Evolutionary conservation across 495 filamentous ascomycete genomes (phyloP).

Genomic region (Lophium mytilinum): DNA sequence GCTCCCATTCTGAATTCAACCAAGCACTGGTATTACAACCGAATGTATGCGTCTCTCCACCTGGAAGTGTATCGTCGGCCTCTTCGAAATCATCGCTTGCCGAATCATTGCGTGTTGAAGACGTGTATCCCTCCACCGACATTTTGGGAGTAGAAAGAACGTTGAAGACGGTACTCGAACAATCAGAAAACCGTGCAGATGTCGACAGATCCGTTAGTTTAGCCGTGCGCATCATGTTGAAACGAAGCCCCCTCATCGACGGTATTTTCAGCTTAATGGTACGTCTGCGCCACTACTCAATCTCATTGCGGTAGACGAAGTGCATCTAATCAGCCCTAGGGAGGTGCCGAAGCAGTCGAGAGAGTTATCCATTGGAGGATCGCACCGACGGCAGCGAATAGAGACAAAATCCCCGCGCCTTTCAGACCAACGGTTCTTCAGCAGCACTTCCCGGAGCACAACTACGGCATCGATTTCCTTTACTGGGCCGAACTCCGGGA

Average conservation of each 20-base stretch:
- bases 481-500: conserved; percentile 5
- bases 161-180: background rate
- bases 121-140: background rate
- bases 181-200: background rate
- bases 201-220: background rate
- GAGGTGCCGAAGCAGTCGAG: background rate
- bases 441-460: background rate
- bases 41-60: background rate
- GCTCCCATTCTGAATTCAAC: background rate
- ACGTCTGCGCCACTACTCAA: background rate
- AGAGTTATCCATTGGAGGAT: conserved; percentile 4
- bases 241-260: background rate
- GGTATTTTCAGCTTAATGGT: background rate
- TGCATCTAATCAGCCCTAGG: background rate
- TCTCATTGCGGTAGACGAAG: too few species aligned
- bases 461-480: conserved; percentile 4
- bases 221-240: background rate
- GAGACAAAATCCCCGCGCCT: background rate
- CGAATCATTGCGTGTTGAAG: background rate
- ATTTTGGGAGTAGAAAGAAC: conserved; percentile 2
- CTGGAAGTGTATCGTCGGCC: background rate
- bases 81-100: background rate
- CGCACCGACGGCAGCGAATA: background rate
- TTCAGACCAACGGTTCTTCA: conserved; percentile 6
- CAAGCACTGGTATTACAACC: background rate